Conservation (phyloP, 1,284 basidiomycete species). For the Tilletia walkeri region DNA sequence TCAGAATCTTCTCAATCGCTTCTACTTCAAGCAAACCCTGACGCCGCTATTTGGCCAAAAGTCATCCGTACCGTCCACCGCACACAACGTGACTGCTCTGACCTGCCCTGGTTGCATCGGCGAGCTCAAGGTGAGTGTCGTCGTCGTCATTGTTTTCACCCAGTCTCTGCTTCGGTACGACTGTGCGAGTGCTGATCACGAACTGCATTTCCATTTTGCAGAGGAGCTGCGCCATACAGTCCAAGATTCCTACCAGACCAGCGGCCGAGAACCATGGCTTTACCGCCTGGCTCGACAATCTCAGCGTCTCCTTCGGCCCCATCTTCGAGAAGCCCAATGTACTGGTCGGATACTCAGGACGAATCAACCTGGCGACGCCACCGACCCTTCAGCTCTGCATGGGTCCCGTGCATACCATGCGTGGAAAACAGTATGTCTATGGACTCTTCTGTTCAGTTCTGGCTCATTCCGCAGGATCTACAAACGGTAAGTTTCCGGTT, state of each 20-base stretch:
- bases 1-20: conserved; percentile 33
- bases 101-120: conserved; percentile 31
- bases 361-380: conserved; percentile 34
- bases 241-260: conserved; percentile 35
- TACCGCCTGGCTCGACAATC: conserved; percentile 40
- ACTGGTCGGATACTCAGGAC: conserved; percentile 33
- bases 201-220: conserved; percentile 16
- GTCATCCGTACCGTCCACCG: conserved; percentile 36
- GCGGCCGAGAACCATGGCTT: conserved; percentile 35
- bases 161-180: too few species aligned
- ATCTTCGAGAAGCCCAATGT: conserved; percentile 33
- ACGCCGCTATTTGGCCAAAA: conserved; percentile 27
- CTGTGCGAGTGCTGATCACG: neutral
- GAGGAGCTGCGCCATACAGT: conserved; percentile 32
- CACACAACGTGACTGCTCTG: conserved; percentile 41
- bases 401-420: too few species aligned
- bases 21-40: conserved; percentile 36
- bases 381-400: conserved; percentile 22
- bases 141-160: neutral
- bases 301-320: conserved; percentile 39
- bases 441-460: too few species aligned
- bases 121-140: conserved; percentile 20
- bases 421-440: too few species aligned
- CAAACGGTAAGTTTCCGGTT: neutral
- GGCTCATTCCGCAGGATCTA: neutral